phyloP scores from a whole-genome alignment of 805 yeast genomes.

The Spathaspora arborariae region DNA sequence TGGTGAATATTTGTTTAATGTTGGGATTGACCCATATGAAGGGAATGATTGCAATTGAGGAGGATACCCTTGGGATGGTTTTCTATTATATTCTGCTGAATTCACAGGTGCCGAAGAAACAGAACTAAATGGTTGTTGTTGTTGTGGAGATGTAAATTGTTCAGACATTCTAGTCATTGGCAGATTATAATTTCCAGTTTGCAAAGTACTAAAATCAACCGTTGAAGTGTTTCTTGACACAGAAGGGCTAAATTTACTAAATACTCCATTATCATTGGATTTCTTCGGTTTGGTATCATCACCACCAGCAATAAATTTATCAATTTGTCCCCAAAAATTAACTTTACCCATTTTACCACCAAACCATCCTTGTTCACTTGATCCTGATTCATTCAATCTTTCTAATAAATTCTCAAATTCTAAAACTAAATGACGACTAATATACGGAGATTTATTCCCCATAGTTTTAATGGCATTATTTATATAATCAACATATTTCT shows the following conservation, averaged over 20 bases:
- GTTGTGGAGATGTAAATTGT: constrained; percentile 2
- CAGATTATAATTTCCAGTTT: constrained; percentile 7
- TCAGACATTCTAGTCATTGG: not conserved
- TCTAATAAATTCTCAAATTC: constrained; percentile 39
- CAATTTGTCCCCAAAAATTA: constrained; percentile 81
- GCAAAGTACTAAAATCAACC: constrained; percentile 27
- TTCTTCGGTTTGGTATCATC: constrained; percentile 42
- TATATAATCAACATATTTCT: constrained; percentile 57
- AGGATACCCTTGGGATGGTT: not conserved
- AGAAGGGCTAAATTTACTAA: constrained; percentile 68
- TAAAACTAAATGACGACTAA: constrained; percentile 17
- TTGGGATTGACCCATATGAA: not conserved
- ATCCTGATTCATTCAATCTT: constrained; percentile 42
- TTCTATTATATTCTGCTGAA: not conserved
- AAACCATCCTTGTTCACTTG: constrained; percentile 66
- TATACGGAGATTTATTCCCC: constrained; percentile 28
- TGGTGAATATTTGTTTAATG: constrained; percentile 7
- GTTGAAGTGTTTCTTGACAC: constrained; percentile 53
- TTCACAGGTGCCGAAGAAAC: not conserved
- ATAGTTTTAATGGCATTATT: constrained; percentile 24
- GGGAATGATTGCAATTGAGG: constrained; percentile 2
- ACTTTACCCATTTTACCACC: constrained; percentile 50
- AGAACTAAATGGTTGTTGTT: not conserved
- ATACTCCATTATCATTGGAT: constrained; percentile 49
- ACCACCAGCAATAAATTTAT: constrained; percentile 81